Percentiles rank a stretch among this genome's conserved stretches.
These are phyloP conservation scores for Oryza brachyantha DNA, from an alignment of 176 grass and related monocot genomes.

Conservation along the genomic window DNA sequence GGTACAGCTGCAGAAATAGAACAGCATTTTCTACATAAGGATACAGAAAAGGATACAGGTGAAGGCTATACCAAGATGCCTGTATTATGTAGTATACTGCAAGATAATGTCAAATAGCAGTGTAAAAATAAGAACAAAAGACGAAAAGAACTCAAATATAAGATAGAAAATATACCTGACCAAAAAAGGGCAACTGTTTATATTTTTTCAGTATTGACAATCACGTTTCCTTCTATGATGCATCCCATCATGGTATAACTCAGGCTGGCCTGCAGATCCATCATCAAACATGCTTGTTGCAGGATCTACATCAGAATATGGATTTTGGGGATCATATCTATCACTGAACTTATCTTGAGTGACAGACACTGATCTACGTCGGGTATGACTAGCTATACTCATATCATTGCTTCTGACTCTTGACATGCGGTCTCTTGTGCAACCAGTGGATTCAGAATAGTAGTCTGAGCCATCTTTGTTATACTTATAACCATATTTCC, in stretches of 20 bases:
- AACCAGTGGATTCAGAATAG: constrained; percentile 37
- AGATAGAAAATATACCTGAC: constrained; percentile 40
- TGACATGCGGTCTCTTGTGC: constrained; percentile 19
- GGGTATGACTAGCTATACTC: constrained; percentile 35
- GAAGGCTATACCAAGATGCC: constrained; percentile 48
- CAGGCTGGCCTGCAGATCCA: constrained; percentile 23
- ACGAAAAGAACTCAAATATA: constrained; percentile 18
- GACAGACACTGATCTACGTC: constrained; percentile 44
- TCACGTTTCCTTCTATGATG: constrained; percentile 37
- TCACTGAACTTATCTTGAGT: constrained; percentile 64
- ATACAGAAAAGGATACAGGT: constrained; percentile 99
- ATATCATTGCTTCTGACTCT: constrained; percentile 39
- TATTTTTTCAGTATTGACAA: constrained; percentile 38
- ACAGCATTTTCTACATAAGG: constrained; percentile 48
- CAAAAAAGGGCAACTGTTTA: constrained; percentile 25
- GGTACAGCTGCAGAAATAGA: constrained; percentile 25
- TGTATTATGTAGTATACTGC: constrained; percentile 56
- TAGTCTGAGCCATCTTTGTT: constrained; percentile 43
- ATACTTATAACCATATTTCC: constrained; percentile 24
- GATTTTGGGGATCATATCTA: constrained; percentile 58
- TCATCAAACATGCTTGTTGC: constrained; percentile 10
- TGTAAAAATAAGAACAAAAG: constrained; percentile 37
- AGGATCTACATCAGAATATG: constrained; percentile 50
- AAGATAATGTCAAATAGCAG: constrained; percentile 43
- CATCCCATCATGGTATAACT: constrained; percentile 29